Percentiles rank a stretch among this genome's conserved stretches.
These are phyloP conservation scores for Bondarzewia mesenterica DNA, from an alignment of 1,284 basidiomycete species.

Conservation along the genomic window DNA sequence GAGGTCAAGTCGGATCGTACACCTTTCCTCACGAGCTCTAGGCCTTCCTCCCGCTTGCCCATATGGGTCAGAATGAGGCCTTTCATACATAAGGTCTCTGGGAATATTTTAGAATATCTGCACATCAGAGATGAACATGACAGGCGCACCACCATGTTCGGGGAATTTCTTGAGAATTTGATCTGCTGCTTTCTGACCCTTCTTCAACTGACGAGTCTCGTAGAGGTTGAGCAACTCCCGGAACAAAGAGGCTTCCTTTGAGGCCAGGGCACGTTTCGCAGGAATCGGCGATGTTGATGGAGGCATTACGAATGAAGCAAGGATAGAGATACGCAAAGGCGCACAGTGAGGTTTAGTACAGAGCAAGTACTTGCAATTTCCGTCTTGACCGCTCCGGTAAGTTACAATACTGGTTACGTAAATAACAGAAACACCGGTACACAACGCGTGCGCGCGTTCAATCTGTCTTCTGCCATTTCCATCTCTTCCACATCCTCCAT, in stretches of 20 bases:
- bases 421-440: conserved; percentile 24
- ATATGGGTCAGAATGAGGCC: conserved; percentile 82
- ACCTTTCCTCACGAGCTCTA: conserved; percentile 84
- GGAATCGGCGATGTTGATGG: conserved; percentile 24
- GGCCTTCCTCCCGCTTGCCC: conserved; percentile 78
- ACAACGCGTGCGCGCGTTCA: conserved; percentile 29
- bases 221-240: conserved; percentile 86
- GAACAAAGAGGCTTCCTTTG: conserved; percentile 85
- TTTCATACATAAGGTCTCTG: conserved; percentile 93
- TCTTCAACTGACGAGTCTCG: conserved; percentile 86
- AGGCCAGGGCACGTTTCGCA: conserved; percentile 51
- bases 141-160: conserved; percentile 80
- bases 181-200: conserved; percentile 89
- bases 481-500: conserved; percentile 25
- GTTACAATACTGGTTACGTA: too few species aligned
- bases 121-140: conserved; percentile 11
- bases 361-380: too few species aligned
- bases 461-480: not conserved
- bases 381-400: too few species aligned
- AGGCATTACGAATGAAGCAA: not conserved
- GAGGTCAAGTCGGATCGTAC: conserved; percentile 84
- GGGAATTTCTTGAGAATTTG: conserved; percentile 93
- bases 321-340: not conserved
- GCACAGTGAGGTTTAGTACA: not conserved
- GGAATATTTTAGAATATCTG: conserved; percentile 8